Evolutionary conservation across 2,329 filamentous ascomycete genomes (phyloP), one percentile per base, ranked within the genome.

Genomic region (Proliferodiscus dingleyae): DNA sequence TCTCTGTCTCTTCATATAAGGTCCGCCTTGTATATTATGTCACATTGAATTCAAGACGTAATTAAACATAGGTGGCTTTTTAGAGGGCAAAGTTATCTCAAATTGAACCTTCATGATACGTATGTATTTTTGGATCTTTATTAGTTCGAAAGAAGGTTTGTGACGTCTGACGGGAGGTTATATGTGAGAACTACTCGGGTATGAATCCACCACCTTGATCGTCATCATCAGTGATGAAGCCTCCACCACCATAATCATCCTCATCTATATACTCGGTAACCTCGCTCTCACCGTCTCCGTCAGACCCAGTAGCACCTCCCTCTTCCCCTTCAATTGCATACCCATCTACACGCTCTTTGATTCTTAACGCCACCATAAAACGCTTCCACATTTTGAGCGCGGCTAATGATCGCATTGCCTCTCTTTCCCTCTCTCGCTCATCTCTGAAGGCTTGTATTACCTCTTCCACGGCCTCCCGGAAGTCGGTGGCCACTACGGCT

Each of bases 321-420:
- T 39, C 43, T 23, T 49, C 56, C 4, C 53, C 56, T 16, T 59
- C 57, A 45, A 51, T 34, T 19, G 41, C 51, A 51, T 65, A 64
- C 2, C 44, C 51, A 52, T 60, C 57, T 16, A 65, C 50, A 4
- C 58, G 49, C 38, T 61, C 46, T 36, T 57, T 61, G 26, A 65
- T 59, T 30, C 87, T 74, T 60, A 97, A 60, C 0, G 82, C 86
- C 66, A 87, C 82, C 50, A 95, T 64, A 50, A 96, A 85, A 59
- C 83, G 82, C 49, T 81, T 80, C 85, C 88, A 94, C 53, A 81
- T 73, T 36, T 77, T 73, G 49, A 91, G 62, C 5, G 78, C 83
- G 18, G 77, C 65, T 43, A 81, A 65, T 32, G 81, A 76, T 32
- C 79, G 76, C 51, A 75, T 76, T 74, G 81, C 77, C 40, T 80